Percentiles rank a stretch among this genome's conserved stretches.
phyloP scores from a whole-genome alignment of 495 filamentous ascomycete genomes.

The Tuber aestivum region DNA sequence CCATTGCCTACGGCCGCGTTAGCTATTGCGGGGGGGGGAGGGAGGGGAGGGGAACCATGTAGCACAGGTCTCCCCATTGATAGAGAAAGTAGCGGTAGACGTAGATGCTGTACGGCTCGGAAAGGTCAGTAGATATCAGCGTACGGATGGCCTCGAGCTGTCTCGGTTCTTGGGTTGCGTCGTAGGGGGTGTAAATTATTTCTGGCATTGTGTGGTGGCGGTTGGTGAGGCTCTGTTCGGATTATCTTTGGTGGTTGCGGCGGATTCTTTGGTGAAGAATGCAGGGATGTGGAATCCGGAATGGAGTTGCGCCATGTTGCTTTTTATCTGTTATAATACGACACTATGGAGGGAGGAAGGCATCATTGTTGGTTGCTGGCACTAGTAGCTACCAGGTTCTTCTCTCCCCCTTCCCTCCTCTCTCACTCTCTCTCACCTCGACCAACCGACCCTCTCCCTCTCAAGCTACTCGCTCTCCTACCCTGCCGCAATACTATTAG shows the following conservation, averaged over 20 bases:
- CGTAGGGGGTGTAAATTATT: conserved; percentile 79
- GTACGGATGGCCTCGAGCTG: conserved; percentile 85
- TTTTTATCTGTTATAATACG: neutral
- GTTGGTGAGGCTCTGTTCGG: neutral
- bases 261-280: neutral
- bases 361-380: neutral
- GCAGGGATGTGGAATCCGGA: neutral
- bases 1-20: conserved; percentile 24
- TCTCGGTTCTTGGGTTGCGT: conserved; percentile 64
- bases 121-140: conserved; percentile 92
- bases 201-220: conserved; percentile 45
- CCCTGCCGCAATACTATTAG: neutral
- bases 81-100: conserved; percentile 98
- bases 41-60: conserved; percentile 56
- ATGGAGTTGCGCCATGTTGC: conserved; percentile 1
- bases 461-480: neutral
- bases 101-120: conserved; percentile 98
- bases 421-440: neutral
- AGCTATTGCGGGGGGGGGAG: neutral
- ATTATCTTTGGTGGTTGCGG: neutral
- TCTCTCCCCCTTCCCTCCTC: neutral
- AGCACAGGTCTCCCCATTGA: conserved; percentile 95
- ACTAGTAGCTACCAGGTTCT: neutral
- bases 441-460: neutral
- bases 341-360: neutral